Conservation (phyloP, 2,329 filamentous ascomycete genomes). For the Fusarium stilboides region DNA sequence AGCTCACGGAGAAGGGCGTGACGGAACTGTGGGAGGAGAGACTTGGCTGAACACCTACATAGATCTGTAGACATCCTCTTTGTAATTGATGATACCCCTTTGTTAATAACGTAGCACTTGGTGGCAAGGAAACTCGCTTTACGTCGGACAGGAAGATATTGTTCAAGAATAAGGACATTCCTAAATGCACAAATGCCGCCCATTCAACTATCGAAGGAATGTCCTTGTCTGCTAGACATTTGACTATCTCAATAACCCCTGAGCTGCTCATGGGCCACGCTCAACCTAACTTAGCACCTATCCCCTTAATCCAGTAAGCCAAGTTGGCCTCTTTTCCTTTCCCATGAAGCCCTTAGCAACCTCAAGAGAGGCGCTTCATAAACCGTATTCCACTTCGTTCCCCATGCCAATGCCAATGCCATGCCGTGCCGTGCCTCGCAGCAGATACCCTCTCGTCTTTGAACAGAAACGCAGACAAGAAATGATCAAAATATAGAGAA, state of each 20-base stretch:
- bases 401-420: constrained; percentile 20
- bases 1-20: constrained; percentile 81
- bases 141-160: not conserved
- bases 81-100: constrained; percentile 44
- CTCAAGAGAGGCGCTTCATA: constrained; percentile 6
- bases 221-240: constrained; percentile 26
- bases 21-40: constrained; percentile 82
- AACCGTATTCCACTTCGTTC: constrained; percentile 15
- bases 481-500: constrained; percentile 36
- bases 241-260: constrained; percentile 19
- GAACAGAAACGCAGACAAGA: constrained; percentile 32
- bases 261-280: not conserved
- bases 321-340: not conserved
- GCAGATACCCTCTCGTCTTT: constrained; percentile 46
- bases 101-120: constrained; percentile 20
- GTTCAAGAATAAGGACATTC: constrained; percentile 45
- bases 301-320: constrained; percentile 6
- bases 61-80: constrained; percentile 23
- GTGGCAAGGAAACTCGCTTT: not conserved
- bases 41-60: constrained; percentile 57
- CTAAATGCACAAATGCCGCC: constrained; percentile 50
- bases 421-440: constrained; percentile 47
- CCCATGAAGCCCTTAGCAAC: constrained; percentile 9
- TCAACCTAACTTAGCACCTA: constrained; percentile 3
- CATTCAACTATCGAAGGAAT: constrained; percentile 48